These are phyloP conservation scores for Nepenthes alata DNA, from an alignment of 179 eudicot genomes.

Conservation along the genomic window DNA sequence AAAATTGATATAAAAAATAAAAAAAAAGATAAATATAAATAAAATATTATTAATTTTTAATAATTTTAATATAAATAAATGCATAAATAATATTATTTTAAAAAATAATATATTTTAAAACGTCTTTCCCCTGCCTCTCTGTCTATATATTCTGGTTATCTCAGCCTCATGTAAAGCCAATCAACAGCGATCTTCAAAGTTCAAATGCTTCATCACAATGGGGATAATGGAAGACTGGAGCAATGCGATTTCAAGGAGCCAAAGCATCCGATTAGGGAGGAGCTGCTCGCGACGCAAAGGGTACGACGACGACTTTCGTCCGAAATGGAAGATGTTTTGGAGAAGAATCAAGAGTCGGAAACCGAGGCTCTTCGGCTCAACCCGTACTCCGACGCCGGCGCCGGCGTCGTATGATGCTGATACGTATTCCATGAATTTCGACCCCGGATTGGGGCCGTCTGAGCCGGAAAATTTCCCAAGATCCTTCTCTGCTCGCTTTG, in stretches of 20 bases:
- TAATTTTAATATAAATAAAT: too few relatives aligned
- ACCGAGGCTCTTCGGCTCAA: conserved; percentile 16
- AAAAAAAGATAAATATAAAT: too few relatives aligned
- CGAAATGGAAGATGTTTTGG: conserved; percentile 40
- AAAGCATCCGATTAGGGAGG: conserved; percentile 17
- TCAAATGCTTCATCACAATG: conserved; percentile 6
- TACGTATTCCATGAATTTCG: conserved; percentile 44
- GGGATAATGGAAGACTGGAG: conserved; percentile 15
- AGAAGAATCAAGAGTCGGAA: conserved; percentile 25
- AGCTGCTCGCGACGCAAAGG: neutral
- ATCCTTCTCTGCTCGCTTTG: conserved; percentile 52
- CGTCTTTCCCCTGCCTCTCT: neutral
- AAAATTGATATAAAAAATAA: too few relatives aligned
- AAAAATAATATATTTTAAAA: neutral
- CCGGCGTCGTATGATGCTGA: conserved; percentile 32
- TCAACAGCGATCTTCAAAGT: neutral
- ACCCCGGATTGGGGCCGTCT: conserved; percentile 26
- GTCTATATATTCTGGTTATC: neutral
- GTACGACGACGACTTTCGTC: neutral
- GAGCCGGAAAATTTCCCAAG: conserved; percentile 43
- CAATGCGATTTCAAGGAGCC: conserved; percentile 18
- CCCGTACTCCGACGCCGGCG: too few relatives aligned
- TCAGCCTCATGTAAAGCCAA: too few relatives aligned
- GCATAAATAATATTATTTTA: too few relatives aligned
- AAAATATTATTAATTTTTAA: too few relatives aligned